These are phyloP conservation scores for Thermothielavioides terrestris DNA, from an alignment of 495 filamentous ascomycete genomes.

Conservation along the genomic window DNA sequence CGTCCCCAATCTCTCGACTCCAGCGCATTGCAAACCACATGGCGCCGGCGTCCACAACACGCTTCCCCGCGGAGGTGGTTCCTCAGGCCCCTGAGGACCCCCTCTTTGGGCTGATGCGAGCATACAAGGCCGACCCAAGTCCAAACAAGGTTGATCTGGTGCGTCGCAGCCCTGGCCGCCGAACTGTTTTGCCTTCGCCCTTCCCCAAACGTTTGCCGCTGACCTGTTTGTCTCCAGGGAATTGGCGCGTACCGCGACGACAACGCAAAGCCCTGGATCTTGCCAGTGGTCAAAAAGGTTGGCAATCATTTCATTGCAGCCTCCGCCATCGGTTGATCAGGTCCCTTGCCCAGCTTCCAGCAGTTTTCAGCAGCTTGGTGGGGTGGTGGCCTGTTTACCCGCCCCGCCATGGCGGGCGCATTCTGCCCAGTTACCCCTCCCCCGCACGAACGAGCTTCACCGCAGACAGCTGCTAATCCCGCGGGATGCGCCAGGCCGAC, in stretches of 20 bases:
- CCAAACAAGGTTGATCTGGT: slow-evolving; percentile 85
- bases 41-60: slow-evolving; percentile 42
- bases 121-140: slow-evolving; percentile 74
- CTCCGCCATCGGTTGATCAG: background rate
- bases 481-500: slow-evolving; percentile 58
- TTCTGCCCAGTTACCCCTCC: background rate
- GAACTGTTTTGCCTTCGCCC: background rate
- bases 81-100: slow-evolving; percentile 91
- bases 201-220: slow-evolving; percentile 2
- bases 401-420: slow-evolving; percentile 4
- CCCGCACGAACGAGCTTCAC: background rate
- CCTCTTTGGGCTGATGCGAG: slow-evolving; percentile 86
- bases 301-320: slow-evolving; percentile 8
- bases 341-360: too few relatives aligned
- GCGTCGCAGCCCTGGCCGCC: slow-evolving; percentile 5
- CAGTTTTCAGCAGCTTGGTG: background rate
- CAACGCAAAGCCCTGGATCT: slow-evolving; percentile 95
- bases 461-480: background rate
- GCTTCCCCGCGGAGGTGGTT: slow-evolving; percentile 70
- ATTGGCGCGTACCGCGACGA: slow-evolving; percentile 95
- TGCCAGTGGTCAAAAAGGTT: slow-evolving; percentile 95
- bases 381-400: slow-evolving; percentile 2
- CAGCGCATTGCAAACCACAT: slow-evolving; percentile 37
- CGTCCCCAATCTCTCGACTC: slow-evolving; percentile 33
- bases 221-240: slow-evolving; percentile 38